Base-by-base conservation (phyloP, 1,284 basidiomycete genomes). In the Boletus sp. region DNA sequence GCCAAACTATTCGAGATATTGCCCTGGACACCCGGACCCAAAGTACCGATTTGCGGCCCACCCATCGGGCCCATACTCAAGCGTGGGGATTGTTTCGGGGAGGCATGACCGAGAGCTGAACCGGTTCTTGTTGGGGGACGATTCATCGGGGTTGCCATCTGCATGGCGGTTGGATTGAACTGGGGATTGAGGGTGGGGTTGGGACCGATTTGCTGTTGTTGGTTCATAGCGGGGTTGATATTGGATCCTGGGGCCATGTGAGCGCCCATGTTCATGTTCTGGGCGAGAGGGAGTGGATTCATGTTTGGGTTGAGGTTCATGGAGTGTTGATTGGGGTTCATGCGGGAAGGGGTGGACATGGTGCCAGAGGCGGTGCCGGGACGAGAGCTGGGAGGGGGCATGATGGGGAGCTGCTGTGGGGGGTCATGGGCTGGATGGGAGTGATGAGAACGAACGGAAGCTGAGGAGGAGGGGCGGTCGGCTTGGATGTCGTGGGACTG, bases 41-140 rank as follows among this genome's bases (percentile, higher is more conserved):
- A 36, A 7, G 41, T 24, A 48, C 33, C 49, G 61, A 65, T 66
- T 31, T 46, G 49, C 1, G 48, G 2, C n/a, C 41, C 56, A 44
- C 53, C 53, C 55, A 69, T 59, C 1, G 46, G 62, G 0, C 59
- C 61, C 52, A 72, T 51, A 9, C 58, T 20, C 55, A 69, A 47
- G 35, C 67, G 63, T 1, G 69, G 72, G 0, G 70, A 71, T 0
- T 71, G 72, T 43, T 73, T 70, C 4, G 69, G 69, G 8, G 69
- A 70, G 16, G 47, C 48, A 15, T 60, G 67, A 7, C 70, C 61
- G 37, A 59, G 65, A 0, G 71, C 68, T 13, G 69, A 70, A 18
- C 64, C 72, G 0, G 70, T 61, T 50, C 72, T 56, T 7, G 69
- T 73, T 0, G 69, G 71, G 11, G 69, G 69, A 0, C 71, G 68